Conservation (phyloP, 2,329 filamentous ascomycete genomes). For the Apiospora marii region DNA sequence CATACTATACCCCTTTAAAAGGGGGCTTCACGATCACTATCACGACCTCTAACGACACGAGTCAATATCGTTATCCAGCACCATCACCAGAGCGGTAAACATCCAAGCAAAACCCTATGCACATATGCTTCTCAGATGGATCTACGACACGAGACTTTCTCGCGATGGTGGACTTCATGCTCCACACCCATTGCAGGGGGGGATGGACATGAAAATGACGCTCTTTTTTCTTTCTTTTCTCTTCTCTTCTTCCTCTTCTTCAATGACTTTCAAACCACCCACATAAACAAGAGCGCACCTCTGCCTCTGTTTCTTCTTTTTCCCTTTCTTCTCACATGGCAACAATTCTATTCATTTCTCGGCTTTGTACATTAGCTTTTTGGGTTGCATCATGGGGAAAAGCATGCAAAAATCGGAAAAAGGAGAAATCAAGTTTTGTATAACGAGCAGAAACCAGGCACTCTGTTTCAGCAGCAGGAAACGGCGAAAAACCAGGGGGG, state of each 20-base stretch:
- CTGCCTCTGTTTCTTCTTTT: not conserved
- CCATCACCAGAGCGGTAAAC: not conserved
- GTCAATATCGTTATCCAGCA: conserved; percentile 2
- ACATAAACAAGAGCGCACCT: not conserved
- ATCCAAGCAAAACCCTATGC: not conserved
- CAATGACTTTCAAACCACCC: not conserved
- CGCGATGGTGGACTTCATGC: conserved; percentile 9
- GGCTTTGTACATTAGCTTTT: not conserved
- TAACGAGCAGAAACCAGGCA: not conserved
- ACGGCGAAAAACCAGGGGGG: not conserved
- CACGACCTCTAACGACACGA: conserved; percentile 1
- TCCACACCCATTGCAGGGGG: conserved; percentile 13
- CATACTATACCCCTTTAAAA: not conserved
- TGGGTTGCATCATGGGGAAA: not conserved
- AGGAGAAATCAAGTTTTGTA: not conserved
- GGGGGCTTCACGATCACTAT: conserved; percentile 19
- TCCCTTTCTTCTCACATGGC: not conserved
- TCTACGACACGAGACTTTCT: conserved; percentile 3
- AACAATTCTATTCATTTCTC: not conserved
- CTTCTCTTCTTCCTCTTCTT: not conserved
- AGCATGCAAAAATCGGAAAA: not conserved
- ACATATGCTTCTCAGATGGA: not conserved
- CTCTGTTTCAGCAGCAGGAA: not conserved
- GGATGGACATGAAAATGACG: not conserved
- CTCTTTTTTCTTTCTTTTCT: conserved; percentile 13